Conservation (phyloP, 495 filamentous ascomycete genomes). For the Pseudoneurospora amorphoporcata region DNA sequence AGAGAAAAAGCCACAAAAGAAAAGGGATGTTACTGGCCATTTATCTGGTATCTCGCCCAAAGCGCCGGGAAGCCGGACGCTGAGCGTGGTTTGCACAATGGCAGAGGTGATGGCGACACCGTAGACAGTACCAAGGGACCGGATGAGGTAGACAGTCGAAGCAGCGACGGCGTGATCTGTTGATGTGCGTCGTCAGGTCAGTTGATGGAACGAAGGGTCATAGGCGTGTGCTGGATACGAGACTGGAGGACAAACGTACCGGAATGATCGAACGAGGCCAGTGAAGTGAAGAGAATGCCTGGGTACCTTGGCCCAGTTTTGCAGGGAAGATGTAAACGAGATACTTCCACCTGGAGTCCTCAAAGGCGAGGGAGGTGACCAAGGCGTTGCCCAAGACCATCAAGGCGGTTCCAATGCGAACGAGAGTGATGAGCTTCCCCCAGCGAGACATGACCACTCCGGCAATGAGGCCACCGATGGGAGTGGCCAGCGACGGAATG, state of each 20-base stretch:
- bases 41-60: constrained; percentile 54
- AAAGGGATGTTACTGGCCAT: constrained; percentile 50
- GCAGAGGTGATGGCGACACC: constrained; percentile 53
- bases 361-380: constrained; percentile 43
- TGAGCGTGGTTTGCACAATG: constrained; percentile 54
- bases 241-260: constrained; percentile 27
- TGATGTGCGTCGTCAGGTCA: not conserved
- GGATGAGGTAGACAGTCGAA: constrained; percentile 53
- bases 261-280: constrained; percentile 52
- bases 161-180: constrained; percentile 55
- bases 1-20: not conserved
- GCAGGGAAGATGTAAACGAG: constrained; percentile 52
- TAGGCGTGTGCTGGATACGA: not conserved
- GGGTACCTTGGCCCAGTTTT: constrained; percentile 54
- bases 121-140: constrained; percentile 53
- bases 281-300: constrained; percentile 50
- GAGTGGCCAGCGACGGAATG: constrained; percentile 52
- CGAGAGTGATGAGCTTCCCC: constrained; percentile 46
- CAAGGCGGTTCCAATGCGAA: constrained; percentile 43
- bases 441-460: constrained; percentile 56
- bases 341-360: constrained; percentile 54
- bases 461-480: constrained; percentile 49
- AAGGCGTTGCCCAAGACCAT: constrained; percentile 52
- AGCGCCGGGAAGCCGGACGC: constrained; percentile 42
- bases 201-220: not conserved